These are phyloP conservation scores for Colletotrichum zoysiae DNA, from an alignment of 2,329 filamentous ascomycete genomes.

Conservation along the genomic window DNA sequence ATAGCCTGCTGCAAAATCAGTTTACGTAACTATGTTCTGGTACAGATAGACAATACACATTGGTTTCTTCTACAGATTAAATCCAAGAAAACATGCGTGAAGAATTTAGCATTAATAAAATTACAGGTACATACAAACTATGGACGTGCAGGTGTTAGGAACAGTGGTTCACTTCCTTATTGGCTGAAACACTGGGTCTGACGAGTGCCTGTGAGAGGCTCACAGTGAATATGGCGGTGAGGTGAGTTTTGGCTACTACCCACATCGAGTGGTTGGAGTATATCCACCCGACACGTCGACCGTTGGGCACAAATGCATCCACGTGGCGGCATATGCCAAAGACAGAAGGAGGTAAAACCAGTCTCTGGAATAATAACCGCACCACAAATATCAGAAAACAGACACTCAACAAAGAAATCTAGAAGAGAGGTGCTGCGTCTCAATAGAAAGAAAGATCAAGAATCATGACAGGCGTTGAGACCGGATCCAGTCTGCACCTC, in stretches of 20 bases:
- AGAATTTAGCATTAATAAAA: too few relatives aligned
- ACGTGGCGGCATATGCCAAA: background rate
- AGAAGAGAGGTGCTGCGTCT: background rate
- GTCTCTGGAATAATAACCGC: background rate
- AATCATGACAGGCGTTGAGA: background rate
- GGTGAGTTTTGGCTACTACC: background rate
- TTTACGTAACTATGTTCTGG: too few relatives aligned
- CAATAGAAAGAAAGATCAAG: background rate
- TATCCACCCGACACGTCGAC: background rate
- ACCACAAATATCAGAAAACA: background rate
- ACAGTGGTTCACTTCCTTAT: background rate
- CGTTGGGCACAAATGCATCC: background rate
- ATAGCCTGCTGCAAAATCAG: too few relatives aligned
- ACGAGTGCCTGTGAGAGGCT: background rate
- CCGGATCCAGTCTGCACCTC: background rate
- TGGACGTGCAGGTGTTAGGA: too few relatives aligned
- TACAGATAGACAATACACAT: too few relatives aligned
- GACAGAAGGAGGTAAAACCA: background rate
- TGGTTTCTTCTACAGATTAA: too few relatives aligned
- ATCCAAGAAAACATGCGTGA: too few relatives aligned
- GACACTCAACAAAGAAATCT: background rate
- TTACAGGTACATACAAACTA: too few relatives aligned
- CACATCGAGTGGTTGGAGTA: background rate
- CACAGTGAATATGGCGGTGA: background rate
- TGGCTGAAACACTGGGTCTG: background rate